Conservation (phyloP, 1,284 basidiomycete genomes). For the Trichosporon inkin region DNA sequence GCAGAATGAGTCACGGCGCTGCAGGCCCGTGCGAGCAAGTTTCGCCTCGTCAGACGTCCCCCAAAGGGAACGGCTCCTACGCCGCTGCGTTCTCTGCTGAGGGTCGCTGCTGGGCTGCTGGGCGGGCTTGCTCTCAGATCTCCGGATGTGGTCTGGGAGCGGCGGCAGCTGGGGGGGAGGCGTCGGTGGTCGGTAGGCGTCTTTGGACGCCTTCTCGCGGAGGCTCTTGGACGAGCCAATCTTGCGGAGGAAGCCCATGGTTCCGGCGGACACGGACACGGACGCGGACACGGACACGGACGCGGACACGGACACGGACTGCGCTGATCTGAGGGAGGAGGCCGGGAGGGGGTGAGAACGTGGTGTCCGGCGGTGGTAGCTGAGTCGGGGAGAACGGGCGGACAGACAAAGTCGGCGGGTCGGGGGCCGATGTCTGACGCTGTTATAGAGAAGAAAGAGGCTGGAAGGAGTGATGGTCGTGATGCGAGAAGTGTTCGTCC, state of each 20-base stretch:
- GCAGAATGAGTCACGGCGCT: constrained; percentile 11
- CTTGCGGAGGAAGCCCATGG: constrained; percentile 24
- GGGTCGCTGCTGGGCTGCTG: neutral
- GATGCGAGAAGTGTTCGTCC: too few relatives aligned
- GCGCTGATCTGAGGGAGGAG: too few relatives aligned
- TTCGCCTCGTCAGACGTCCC: constrained; percentile 13
- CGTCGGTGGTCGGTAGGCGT: constrained; percentile 13
- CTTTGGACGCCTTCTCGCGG: constrained; percentile 13
- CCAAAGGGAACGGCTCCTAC: constrained; percentile 15
- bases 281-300: too few relatives aligned
- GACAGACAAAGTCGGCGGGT: too few relatives aligned
- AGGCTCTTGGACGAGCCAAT: constrained; percentile 18
- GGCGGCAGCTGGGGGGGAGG: constrained; percentile 24
- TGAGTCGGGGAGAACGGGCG: too few relatives aligned
- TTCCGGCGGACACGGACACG: neutral
- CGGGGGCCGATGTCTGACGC: too few relatives aligned
- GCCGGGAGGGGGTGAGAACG: neutral
- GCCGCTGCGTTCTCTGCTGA: constrained; percentile 5
- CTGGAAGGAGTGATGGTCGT: too few relatives aligned
- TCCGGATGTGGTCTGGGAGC: constrained; percentile 21
- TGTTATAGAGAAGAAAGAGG: too few relatives aligned
- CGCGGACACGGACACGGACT: too few relatives aligned
- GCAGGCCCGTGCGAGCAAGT: constrained; percentile 6
- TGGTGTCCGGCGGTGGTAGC: too few relatives aligned
- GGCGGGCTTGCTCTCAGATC: constrained; percentile 4